Conservation (phyloP, 2,329 filamentous ascomycete species). For the Zymoseptoria tritici region DNA sequence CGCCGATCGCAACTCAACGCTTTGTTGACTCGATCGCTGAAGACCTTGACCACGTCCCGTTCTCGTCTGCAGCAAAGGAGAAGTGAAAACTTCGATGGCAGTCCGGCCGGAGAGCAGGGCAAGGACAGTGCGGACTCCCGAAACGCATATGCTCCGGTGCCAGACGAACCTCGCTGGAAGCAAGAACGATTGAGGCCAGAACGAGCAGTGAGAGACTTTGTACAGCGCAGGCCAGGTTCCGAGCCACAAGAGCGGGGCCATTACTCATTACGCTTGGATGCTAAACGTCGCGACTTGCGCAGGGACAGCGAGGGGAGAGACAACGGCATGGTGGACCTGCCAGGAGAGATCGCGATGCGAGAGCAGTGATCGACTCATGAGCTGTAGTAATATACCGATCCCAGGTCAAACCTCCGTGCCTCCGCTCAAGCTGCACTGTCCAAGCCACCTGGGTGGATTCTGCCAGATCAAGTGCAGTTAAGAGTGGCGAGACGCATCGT, state of each 20-base stretch:
- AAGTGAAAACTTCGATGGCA: neutral
- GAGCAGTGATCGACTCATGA: neutral
- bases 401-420: too few species aligned
- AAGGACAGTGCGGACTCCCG: neutral
- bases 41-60: neutral
- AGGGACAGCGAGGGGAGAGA: neutral
- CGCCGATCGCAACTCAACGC: conserved; percentile 14
- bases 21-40: conserved; percentile 8
- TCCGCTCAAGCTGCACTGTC: too few species aligned
- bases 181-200: neutral
- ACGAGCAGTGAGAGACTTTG: neutral
- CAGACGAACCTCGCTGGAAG: neutral
- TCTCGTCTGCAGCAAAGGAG: neutral
- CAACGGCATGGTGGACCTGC: neutral
- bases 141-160: neutral
- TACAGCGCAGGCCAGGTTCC: neutral
- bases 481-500: too few species aligned
- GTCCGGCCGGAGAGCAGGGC: neutral
- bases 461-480: too few species aligned
- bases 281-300: neutral
- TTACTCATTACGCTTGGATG: neutral
- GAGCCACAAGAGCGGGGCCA: neutral
- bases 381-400: too few species aligned
- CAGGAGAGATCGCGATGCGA: neutral
- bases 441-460: too few species aligned